Evolutionary conservation across 768 basidiomycete genomes (phyloP).

Genomic region (Russula lepida): DNA sequence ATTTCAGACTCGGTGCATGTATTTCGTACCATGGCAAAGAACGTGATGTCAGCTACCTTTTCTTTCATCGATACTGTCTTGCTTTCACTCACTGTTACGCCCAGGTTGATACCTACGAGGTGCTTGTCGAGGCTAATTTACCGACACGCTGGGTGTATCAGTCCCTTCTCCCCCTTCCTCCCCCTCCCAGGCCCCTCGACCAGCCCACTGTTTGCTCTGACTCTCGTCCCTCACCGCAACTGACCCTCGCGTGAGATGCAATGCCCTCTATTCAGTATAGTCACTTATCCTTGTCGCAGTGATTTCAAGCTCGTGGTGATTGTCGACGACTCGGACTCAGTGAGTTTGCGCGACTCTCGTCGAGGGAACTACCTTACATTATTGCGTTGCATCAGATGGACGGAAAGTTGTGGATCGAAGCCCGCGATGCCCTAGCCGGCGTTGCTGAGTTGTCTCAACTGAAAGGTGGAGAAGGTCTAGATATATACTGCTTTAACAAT

Average conservation of each 20-base stretch:
- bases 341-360: slow-evolving; percentile 14
- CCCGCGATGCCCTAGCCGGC: slow-evolving; percentile 36
- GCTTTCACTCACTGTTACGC: background rate
- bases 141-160: slow-evolving; percentile 4
- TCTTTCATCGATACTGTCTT: background rate
- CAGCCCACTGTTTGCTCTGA: background rate
- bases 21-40: slow-evolving; percentile 31
- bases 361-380: background rate
- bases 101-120: slow-evolving; percentile 29
- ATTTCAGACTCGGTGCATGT: slow-evolving; percentile 26
- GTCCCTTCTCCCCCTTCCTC: background rate
- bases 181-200: background rate
- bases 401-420: slow-evolving; percentile 32
- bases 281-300: slow-evolving; percentile 17
- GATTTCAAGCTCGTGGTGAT: slow-evolving; percentile 37
- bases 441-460: slow-evolving; percentile 32
- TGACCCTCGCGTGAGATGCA: slow-evolving; percentile 5
- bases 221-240: background rate
- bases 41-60: slow-evolving; percentile 23
- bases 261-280: background rate
- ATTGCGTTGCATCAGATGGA: slow-evolving; percentile 30
- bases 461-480: slow-evolving; percentile 33
- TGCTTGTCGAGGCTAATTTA: slow-evolving; percentile 29
- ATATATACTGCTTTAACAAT: slow-evolving; percentile 37
- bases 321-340: slow-evolving; percentile 36